These are phyloP conservation scores for Lignosus rhinocerotis DNA, from an alignment of 1,284 basidiomycete genomes.

Conservation along the genomic window DNA sequence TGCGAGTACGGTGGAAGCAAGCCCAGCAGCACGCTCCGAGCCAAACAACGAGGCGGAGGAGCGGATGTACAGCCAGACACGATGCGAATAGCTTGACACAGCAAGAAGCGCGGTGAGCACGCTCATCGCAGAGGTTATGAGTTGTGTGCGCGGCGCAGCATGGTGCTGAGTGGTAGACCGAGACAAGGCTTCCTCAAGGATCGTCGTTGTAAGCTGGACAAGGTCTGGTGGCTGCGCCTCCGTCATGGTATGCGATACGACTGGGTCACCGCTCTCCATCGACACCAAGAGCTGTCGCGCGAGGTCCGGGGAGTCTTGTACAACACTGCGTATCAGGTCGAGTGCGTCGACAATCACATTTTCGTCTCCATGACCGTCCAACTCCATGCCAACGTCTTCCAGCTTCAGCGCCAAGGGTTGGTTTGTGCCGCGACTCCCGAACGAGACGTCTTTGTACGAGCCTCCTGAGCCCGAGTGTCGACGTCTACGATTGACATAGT, in stretches of 20 bases:
- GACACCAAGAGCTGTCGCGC: constrained; percentile 68
- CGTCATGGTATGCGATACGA: constrained; percentile 50
- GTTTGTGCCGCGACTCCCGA: constrained; percentile 40
- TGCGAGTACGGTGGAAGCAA: constrained; percentile 66
- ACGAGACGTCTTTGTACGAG: constrained; percentile 52
- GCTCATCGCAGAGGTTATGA: constrained; percentile 80
- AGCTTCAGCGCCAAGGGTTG: constrained; percentile 51
- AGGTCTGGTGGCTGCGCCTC: constrained; percentile 64
- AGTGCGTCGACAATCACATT: constrained; percentile 68
- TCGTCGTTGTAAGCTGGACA: constrained; percentile 78
- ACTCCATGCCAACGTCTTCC: constrained; percentile 71
- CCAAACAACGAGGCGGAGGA: constrained; percentile 79
- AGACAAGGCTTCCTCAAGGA: constrained; percentile 80
- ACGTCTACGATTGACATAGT: constrained; percentile 64
- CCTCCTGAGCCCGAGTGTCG: constrained; percentile 37
- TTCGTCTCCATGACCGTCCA: constrained; percentile 56
- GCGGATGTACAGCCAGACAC: constrained; percentile 85
- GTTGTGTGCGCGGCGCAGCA: constrained; percentile 49
- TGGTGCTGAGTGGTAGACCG: constrained; percentile 47
- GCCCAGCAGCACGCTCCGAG: constrained; percentile 51
- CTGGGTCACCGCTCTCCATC: constrained; percentile 56
- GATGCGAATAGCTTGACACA: constrained; percentile 71
- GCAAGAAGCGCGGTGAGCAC: constrained; percentile 79
- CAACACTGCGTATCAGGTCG: constrained; percentile 76
- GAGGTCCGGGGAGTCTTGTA: constrained; percentile 65